phyloP scores from a whole-genome alignment of 768 basidiomycete genomes.

The Phaeolepiota aurea region DNA sequence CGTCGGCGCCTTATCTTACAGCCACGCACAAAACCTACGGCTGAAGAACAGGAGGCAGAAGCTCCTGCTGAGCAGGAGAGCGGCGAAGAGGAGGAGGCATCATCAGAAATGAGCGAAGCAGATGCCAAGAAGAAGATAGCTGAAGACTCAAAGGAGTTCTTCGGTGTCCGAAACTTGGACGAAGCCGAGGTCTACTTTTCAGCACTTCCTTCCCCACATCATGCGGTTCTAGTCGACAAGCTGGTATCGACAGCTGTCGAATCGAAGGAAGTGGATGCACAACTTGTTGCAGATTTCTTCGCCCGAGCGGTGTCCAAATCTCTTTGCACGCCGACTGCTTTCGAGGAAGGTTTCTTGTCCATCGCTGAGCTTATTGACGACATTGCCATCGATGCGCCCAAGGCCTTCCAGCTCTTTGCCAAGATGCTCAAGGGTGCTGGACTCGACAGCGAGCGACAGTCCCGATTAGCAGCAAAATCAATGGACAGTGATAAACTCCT shows the following conservation, averaged over 20 bases:
- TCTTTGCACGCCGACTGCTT: slow-evolving; percentile 46
- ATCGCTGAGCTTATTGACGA: slow-evolving; percentile 80
- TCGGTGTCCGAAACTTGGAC: slow-evolving; percentile 71
- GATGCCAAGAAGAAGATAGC: slow-evolving; percentile 69
- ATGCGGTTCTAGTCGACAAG: slow-evolving; percentile 62
- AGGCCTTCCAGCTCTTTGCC: slow-evolving; percentile 71
- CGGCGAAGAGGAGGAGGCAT: slow-evolving; percentile 39
- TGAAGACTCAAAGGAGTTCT: slow-evolving; percentile 84
- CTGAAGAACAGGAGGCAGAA: slow-evolving; percentile 27
- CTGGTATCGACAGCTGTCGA: slow-evolving; percentile 70
- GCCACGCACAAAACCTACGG: slow-evolving; percentile 71
- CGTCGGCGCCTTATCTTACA: slow-evolving; percentile 68
- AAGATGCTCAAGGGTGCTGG: slow-evolving; percentile 65
- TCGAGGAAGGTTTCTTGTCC: slow-evolving; percentile 69
- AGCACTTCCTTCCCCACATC: slow-evolving; percentile 57
- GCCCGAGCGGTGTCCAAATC: slow-evolving; percentile 48
- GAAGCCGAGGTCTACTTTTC: slow-evolving; percentile 88
- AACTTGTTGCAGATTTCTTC: slow-evolving; percentile 74
- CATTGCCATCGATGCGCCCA: slow-evolving; percentile 84
- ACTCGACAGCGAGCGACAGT: slow-evolving; percentile 52
- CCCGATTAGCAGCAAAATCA: slow-evolving; percentile 54
- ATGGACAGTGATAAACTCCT: slow-evolving; percentile 53
- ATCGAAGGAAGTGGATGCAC: slow-evolving; percentile 73
- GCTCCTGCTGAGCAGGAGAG: slow-evolving; percentile 40
- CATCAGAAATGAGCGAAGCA: slow-evolving; percentile 49